Conservation (phyloP, 306 rosid genomes). For the Cicer cuneatum region DNA sequence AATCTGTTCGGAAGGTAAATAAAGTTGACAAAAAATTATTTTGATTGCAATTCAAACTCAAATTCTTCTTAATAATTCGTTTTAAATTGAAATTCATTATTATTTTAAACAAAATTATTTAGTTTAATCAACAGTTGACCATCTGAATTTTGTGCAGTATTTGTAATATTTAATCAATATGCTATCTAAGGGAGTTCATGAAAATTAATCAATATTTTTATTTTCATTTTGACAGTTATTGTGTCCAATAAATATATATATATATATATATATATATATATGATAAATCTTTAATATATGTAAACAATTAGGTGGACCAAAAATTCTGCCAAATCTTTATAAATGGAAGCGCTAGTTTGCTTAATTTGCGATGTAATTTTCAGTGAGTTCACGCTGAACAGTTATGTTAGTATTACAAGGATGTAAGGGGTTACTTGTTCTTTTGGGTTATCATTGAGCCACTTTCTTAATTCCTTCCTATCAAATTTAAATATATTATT, state of each 20-base stretch:
- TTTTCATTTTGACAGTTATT: conserved; percentile 13
- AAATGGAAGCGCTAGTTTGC: conserved; percentile 30
- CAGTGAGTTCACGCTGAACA: conserved; percentile 45
- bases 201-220: not conserved
- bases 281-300: not conserved
- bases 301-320: conserved; percentile 30
- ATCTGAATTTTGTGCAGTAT: not conserved
- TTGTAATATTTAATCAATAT: not conserved
- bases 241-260: conserved; percentile 22
- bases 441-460: conserved; percentile 50
- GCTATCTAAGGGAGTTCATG: not conserved
- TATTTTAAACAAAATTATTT: too few relatives aligned
- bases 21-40: too few relatives aligned
- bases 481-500: conserved; percentile 38
- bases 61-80: too few relatives aligned
- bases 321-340: conserved; percentile 34
- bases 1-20: too few relatives aligned
- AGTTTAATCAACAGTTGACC: not conserved
- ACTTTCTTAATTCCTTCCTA: conserved; percentile 22
- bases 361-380: conserved; percentile 42
- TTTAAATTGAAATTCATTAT: too few relatives aligned
- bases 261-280: not conserved
- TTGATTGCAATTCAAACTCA: too few relatives aligned
- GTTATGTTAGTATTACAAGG: conserved; percentile 36
- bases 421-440: conserved; percentile 50